Evolutionary conservation across 495 filamentous ascomycete genomes (phyloP).

Genomic region (Aspergillus egyptiacus): DNA sequence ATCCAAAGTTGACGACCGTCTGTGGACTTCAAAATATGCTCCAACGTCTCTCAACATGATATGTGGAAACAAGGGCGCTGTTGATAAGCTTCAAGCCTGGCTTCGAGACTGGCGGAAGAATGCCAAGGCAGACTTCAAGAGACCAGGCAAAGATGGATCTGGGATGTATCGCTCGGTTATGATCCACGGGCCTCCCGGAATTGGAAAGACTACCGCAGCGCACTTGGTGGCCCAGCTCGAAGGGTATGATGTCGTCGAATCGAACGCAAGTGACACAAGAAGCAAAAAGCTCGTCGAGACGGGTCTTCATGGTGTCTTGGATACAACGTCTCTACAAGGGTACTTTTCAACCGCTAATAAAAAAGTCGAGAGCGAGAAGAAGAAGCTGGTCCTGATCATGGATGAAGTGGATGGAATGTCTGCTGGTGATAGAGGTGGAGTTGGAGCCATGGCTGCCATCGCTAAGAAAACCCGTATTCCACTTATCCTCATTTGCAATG

Average conservation of each 20-base stretch:
- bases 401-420: conserved; percentile 99
- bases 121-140: conserved; percentile 68
- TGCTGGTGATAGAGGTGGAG: conserved; percentile 90
- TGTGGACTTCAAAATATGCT: conserved; percentile 97
- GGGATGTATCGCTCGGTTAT: conserved; percentile 78
- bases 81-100: conserved; percentile 87
- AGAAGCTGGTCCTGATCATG: conserved; percentile 94
- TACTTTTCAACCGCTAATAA: conserved; percentile 85
- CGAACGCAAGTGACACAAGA: conserved; percentile 93
- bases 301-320: conserved; percentile 78
- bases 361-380: conserved; percentile 71
- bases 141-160: conserved; percentile 72
- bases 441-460: conserved; percentile 86
- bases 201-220: conserved; percentile 96
- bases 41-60: conserved; percentile 78
- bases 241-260: conserved; percentile 90
- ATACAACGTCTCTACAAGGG: conserved; percentile 86
- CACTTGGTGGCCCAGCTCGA: conserved; percentile 90
- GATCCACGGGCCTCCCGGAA: conserved; percentile 89
- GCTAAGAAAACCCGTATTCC: conserved; percentile 94
- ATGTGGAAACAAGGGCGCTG: conserved; percentile 86
- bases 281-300: conserved; percentile 95
- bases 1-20: conserved; percentile 49
- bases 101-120: conserved; percentile 72
- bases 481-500: conserved; percentile 97